Evolutionary conservation across 2,329 filamentous ascomycete genomes (phyloP), one percentile per base, ranked within the genome.

Genomic region (Cadophora gregata): DNA sequence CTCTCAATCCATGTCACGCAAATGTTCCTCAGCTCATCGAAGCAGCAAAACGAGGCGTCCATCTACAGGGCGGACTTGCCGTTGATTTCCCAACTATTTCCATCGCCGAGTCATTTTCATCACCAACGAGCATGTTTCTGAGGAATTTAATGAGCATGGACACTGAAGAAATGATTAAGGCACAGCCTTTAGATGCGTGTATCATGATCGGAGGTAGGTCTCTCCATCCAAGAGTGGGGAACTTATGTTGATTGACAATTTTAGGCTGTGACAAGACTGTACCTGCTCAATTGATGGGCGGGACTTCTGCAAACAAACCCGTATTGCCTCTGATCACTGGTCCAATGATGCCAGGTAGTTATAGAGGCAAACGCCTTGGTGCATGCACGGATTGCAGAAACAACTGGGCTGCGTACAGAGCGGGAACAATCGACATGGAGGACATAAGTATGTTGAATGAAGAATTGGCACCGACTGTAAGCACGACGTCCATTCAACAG

Each of bases 121-220:
- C 84, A 53, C 90, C 90, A 2, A 92, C 90, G 4, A 92, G 89
- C 78, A 92, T 93, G 90, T 92, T 88, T 64, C 74, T 93, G 58
- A 79, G 90, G 36, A 93, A 93, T 70, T 74, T 93, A 65, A 93
- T 93, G 90, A 89, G 87, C 70, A 91, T 93, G 88, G 90, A 93
- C 74, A 93, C 90, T 0, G 90, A 93, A 76, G 90, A 93, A 79
- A 93, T 93, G 90, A 88, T 92, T 62, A 81, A 81, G 51, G 90
- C 89, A 0, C 90, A 93, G 77, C 90, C 90, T 0, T 82, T 90
- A 19, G 90, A 93, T 77, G 86, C 88, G 0, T 86, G 87, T 10
- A 83, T 91, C 16, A 81, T 90, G 70, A 88, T 92, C 71, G 90
- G 90, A 58, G 89, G 88, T 87, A 65, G 68, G 79, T 77, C 3